These are phyloP conservation scores for Colletotrichum magnum DNA, from an alignment of 2,329 filamentous ascomycete species.

Conservation along the genomic window DNA sequence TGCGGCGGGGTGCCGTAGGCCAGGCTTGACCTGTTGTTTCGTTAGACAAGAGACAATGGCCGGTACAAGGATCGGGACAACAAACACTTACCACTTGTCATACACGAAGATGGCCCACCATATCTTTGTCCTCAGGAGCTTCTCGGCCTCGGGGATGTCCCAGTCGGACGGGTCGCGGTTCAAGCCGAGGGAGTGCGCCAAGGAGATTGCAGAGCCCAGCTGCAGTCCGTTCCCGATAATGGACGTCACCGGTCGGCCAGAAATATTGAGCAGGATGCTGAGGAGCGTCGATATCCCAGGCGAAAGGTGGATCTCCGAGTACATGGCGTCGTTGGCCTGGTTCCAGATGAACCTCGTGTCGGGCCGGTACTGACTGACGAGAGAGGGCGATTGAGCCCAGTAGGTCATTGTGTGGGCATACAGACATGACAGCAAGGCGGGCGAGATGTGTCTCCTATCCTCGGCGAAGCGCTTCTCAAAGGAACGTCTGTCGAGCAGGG, in stretches of 20 bases:
- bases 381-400: constrained; percentile 65
- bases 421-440: constrained; percentile 69
- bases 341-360: constrained; percentile 75
- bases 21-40: constrained; percentile 60
- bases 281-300: constrained; percentile 72
- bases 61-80: not conserved
- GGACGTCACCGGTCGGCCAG: constrained; percentile 71
- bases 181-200: constrained; percentile 68
- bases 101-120: constrained; percentile 71
- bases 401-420: constrained; percentile 71
- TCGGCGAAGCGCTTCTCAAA: constrained; percentile 64
- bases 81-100: constrained; percentile 63
- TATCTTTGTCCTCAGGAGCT: constrained; percentile 64
- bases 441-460: constrained; percentile 64
- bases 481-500: constrained; percentile 68
- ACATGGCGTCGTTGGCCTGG: constrained; percentile 70
- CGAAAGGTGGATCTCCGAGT: constrained; percentile 71
- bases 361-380: constrained; percentile 63
- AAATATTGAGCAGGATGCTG: constrained; percentile 70
- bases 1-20: constrained; percentile 67
- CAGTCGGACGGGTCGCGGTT: constrained; percentile 67
- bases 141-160: constrained; percentile 66
- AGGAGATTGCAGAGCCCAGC: constrained; percentile 64
- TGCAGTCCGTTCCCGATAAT: constrained; percentile 70
- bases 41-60: not conserved